phyloP scores from a whole-genome alignment of 768 basidiomycete genomes.

The Tylopilus balloui region DNA sequence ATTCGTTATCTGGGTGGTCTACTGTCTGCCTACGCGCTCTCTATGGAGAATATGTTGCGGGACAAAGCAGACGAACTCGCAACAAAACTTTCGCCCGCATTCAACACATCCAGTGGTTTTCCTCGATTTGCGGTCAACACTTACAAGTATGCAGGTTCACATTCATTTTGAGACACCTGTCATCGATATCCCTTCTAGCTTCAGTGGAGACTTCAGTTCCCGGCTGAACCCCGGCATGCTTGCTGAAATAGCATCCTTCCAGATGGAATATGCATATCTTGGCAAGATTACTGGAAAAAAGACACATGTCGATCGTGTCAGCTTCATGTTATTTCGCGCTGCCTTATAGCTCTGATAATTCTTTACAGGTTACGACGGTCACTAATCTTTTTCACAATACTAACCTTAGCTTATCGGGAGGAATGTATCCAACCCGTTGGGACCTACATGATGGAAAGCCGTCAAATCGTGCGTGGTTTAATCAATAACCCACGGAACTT shows the following conservation, averaged over 20 bases:
- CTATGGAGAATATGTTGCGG: slow-evolving; percentile 57
- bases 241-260: slow-evolving; percentile 81
- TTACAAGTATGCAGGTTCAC: slow-evolving; percentile 38
- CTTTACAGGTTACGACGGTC: slow-evolving; percentile 43
- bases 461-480: slow-evolving; percentile 39
- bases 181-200: slow-evolving; percentile 2
- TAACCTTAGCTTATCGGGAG: slow-evolving; percentile 44
- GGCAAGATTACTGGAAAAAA: slow-evolving; percentile 72
- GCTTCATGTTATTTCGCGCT: slow-evolving; percentile 12
- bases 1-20: slow-evolving; percentile 90
- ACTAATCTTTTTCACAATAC: slow-evolving; percentile 45
- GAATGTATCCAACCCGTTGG: slow-evolving; percentile 65
- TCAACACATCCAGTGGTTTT: slow-evolving; percentile 65
- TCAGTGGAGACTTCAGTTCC: not conserved
- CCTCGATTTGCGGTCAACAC: slow-evolving; percentile 71
- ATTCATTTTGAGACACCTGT: not conserved
- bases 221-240: slow-evolving; percentile 42
- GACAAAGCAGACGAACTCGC: slow-evolving; percentile 76
- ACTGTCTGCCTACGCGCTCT: slow-evolving; percentile 77
- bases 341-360: not conserved
- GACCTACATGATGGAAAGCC: slow-evolving; percentile 45
- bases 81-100: slow-evolving; percentile 63
- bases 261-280: slow-evolving; percentile 83
- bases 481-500: not conserved
- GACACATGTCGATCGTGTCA: slow-evolving; percentile 53